Conservation (phyloP, 768 basidiomycete species). For the Tylopilus intermedius region DNA sequence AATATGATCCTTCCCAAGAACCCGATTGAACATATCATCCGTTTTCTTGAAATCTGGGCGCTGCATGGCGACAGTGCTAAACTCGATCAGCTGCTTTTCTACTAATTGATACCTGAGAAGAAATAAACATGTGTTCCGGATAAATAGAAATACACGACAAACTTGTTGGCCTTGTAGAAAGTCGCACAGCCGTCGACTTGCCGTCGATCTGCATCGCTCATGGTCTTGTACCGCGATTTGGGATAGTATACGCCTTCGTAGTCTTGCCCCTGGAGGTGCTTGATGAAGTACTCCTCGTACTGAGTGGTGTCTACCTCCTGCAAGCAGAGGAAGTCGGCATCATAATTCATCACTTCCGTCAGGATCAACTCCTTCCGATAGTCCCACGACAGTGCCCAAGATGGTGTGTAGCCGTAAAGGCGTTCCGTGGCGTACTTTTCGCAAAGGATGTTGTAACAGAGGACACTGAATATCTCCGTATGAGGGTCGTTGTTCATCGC, state of each 20-base stretch:
- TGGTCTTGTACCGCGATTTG: constrained; percentile 89
- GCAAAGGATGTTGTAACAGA: constrained; percentile 94
- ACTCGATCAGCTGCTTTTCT: constrained; percentile 91
- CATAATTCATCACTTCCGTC: constrained; percentile 73
- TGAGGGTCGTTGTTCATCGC: constrained; percentile 55
- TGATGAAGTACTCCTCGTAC: constrained; percentile 87
- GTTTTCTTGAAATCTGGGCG: constrained; percentile 93
- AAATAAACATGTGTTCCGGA: constrained; percentile 2
- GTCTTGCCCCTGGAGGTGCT: constrained; percentile 63
- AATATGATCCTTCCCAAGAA: constrained; percentile 91
- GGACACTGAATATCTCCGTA: constrained; percentile 71
- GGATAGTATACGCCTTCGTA: constrained; percentile 93
- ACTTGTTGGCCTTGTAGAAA: constrained; percentile 90
- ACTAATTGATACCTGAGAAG: constrained; percentile 77
- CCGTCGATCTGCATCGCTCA: constrained; percentile 80
- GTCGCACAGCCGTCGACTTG: constrained; percentile 95
- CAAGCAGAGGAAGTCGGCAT: constrained; percentile 87
- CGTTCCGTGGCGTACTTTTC: constrained; percentile 83
- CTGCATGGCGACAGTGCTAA: constrained; percentile 87
- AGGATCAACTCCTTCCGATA: constrained; percentile 88
- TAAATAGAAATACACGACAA: constrained; percentile 31
- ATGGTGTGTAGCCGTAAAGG: constrained; percentile 93
- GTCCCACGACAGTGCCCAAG: constrained; percentile 95
- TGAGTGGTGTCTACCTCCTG: constrained; percentile 93
- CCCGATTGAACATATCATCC: constrained; percentile 99